Evolutionary conservation across 2,329 filamentous ascomycete species (phyloP).

Genomic region (Cercospora sp.): DNA sequence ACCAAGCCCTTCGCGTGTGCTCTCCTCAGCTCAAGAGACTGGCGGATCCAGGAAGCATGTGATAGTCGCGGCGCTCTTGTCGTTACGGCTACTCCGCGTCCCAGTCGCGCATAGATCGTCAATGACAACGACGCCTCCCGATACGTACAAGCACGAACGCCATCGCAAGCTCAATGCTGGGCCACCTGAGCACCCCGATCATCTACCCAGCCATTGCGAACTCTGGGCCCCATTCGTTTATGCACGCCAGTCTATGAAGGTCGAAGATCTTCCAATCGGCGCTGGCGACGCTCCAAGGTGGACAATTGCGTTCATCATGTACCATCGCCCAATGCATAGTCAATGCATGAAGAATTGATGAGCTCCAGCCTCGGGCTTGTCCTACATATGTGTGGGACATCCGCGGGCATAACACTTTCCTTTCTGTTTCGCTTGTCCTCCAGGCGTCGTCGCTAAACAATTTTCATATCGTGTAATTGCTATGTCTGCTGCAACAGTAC

Average conservation of each 20-base stretch:
- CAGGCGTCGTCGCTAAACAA: background rate
- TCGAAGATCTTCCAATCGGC: background rate
- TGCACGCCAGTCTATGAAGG: background rate
- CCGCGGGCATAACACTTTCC: background rate
- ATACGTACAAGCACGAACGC: background rate
- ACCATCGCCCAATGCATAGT: slow-evolving; percentile 2
- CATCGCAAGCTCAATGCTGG: background rate
- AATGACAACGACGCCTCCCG: background rate
- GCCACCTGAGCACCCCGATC: background rate
- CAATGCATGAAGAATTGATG: background rate
- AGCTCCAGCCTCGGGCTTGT: background rate
- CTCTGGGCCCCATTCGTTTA: background rate
- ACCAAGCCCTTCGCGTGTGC: background rate
- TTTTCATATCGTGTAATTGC: background rate
- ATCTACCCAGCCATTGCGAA: background rate
- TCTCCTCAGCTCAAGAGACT: background rate
- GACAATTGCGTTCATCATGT: background rate
- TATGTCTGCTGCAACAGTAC: slow-evolving; percentile 11
- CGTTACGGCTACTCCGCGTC: background rate
- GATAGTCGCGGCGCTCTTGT: background rate
- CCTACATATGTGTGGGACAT: background rate
- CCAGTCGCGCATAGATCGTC: background rate
- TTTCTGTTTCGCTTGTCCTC: background rate
- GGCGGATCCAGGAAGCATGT: background rate
- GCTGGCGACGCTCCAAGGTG: background rate